Conservation (phyloP, 768 basidiomycete genomes). For the Pleurotus djamor region DNA sequence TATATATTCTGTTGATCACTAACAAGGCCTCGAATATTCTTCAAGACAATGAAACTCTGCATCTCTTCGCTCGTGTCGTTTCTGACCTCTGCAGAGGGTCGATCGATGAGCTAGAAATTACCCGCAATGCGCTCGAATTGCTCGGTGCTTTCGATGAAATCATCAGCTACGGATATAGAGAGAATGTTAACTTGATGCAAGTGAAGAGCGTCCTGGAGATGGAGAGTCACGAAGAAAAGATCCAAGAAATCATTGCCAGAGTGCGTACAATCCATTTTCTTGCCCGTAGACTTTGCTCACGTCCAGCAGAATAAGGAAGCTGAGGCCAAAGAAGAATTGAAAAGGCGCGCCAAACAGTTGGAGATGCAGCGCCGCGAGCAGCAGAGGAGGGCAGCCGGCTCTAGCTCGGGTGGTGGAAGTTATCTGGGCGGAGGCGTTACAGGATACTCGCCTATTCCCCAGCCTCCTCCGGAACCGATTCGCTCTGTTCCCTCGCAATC, state of each 20-base stretch:
- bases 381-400: slow-evolving; percentile 65
- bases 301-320: slow-evolving; percentile 89
- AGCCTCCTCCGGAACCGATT: slow-evolving; percentile 45
- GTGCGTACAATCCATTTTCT: slow-evolving; percentile 39
- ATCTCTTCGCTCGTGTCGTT: slow-evolving; percentile 91
- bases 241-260: slow-evolving; percentile 96
- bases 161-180: slow-evolving; percentile 84
- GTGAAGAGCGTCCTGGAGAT: slow-evolving; percentile 80
- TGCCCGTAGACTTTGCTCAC: neutral
- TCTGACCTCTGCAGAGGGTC: slow-evolving; percentile 87
- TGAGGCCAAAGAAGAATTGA: slow-evolving; percentile 98
- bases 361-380: slow-evolving; percentile 98
- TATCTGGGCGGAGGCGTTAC: slow-evolving; percentile 67
- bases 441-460: slow-evolving; percentile 69
- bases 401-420: slow-evolving; percentile 41
- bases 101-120: slow-evolving; percentile 81
- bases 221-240: slow-evolving; percentile 93
- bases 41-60: slow-evolving; percentile 96
- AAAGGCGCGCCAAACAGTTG: slow-evolving; percentile 94
- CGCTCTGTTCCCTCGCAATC: slow-evolving; percentile 36
- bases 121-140: slow-evolving; percentile 89
- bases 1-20: slow-evolving; percentile 96
- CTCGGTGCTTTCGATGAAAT: slow-evolving; percentile 97
- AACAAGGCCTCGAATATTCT: slow-evolving; percentile 99
- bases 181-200: slow-evolving; percentile 77